phyloP scores from a whole-genome alignment of 768 basidiomycete genomes.

The Pleurotus ostreatus region DNA sequence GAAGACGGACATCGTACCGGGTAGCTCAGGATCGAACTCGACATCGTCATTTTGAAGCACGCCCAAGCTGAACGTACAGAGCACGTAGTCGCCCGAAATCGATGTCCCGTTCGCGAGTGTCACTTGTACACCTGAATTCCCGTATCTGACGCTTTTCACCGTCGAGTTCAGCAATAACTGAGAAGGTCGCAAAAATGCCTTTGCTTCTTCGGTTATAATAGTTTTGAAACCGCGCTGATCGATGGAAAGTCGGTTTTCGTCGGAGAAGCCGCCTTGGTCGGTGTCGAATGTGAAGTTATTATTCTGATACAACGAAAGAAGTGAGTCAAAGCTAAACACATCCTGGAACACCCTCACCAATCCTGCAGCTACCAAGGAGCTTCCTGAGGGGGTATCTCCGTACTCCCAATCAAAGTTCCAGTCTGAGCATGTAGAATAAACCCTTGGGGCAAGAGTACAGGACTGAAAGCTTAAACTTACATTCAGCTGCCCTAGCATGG shows the following conservation, averaged over 20 bases:
- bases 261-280: slow-evolving; percentile 55
- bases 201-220: slow-evolving; percentile 53
- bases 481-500: slow-evolving; percentile 52
- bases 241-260: slow-evolving; percentile 46
- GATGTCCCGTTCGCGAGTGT: slow-evolving; percentile 36
- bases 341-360: slow-evolving; percentile 37
- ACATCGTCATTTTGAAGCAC: slow-evolving; percentile 66
- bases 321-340: background rate
- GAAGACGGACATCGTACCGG: slow-evolving; percentile 22
- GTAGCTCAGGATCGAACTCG: slow-evolving; percentile 48
- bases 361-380: slow-evolving; percentile 59
- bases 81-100: slow-evolving; percentile 50
- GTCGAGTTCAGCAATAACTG: slow-evolving; percentile 50
- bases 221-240: slow-evolving; percentile 63
- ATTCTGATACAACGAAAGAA: slow-evolving; percentile 31
- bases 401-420: slow-evolving; percentile 45
- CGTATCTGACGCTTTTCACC: slow-evolving; percentile 44
- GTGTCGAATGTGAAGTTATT: slow-evolving; percentile 59
- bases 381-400: slow-evolving; percentile 58
- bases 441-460: background rate
- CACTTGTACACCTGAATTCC: slow-evolving; percentile 41
- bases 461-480: slow-evolving; percentile 37
- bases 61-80: slow-evolving; percentile 68
- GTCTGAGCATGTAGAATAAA: background rate
- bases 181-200: slow-evolving; percentile 41